Conservation (phyloP, 73 alveolate species). For the Paramecium tetraurelia region DNA sequence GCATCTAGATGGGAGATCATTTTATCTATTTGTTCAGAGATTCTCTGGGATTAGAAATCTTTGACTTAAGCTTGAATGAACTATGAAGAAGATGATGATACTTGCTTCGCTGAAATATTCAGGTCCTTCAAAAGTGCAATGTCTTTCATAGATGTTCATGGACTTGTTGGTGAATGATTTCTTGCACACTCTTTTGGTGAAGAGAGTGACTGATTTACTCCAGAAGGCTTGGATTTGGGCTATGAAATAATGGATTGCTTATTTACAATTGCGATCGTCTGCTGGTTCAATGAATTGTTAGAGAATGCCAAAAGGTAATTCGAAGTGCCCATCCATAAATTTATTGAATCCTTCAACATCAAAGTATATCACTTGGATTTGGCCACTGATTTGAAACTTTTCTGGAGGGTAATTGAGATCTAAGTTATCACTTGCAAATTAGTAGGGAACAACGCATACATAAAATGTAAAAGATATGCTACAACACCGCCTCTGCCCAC, state of each 20-base stretch:
- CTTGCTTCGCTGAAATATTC: conserved; percentile 44
- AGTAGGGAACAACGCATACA: background rate
- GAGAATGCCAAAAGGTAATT: conserved; percentile 17
- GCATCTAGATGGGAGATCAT: conserved; percentile 39
- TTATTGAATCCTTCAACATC: background rate
- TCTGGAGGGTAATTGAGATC: conserved; percentile 45
- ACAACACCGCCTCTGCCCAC: conserved; percentile 37
- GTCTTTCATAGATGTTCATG: conserved; percentile 23
- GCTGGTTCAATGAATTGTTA: conserved; percentile 39
- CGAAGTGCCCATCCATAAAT: background rate
- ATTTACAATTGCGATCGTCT: conserved; percentile 23
- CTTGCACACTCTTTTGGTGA: conserved; percentile 12
- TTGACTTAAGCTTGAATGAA: background rate
- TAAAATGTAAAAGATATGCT: conserved; percentile 29
- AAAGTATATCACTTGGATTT: background rate
- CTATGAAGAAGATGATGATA: background rate
- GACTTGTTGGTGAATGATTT: background rate
- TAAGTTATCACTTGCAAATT: background rate
- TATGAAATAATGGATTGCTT: background rate
- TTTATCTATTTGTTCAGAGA: conserved; percentile 19
- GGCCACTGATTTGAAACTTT: background rate
- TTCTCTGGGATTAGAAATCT: conserved; percentile 29
- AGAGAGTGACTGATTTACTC: conserved; percentile 41
- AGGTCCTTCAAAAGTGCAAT: conserved; percentile 43
- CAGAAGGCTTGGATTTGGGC: conserved; percentile 7